A percentile compares a stretch with the other conserved stretches of the same genome.
Evolutionary conservation across 78 protist species (phyloP).

Genomic region (slime mould (Dictyostelium discoideum)): dicty_2.7 NC_007090.3:747501-748000

Average conservation of each 20-base stretch:
- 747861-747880: neutral
- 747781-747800: slow-evolving; percentile 50
- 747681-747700: neutral
- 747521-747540: slow-evolving; percentile 27
- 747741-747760: slow-evolving; percentile 27
- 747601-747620: slow-evolving; percentile 46
- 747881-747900: slow-evolving; percentile 63
- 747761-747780: neutral
- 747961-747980: slow-evolving; percentile 81
- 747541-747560: neutral
- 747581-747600: slow-evolving; percentile 76
- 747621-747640: neutral
- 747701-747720: slow-evolving; percentile 37
- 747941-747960: slow-evolving; percentile 82
- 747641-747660: neutral
- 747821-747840: neutral
- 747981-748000: neutral
- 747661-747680: neutral
- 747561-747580: slow-evolving; percentile 69
- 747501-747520: slow-evolving; percentile 83
- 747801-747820: slow-evolving; percentile 45
- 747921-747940: slow-evolving; percentile 84
- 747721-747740: neutral
- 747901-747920: slow-evolving; percentile 45
- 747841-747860: neutral